Evolutionary conservation across 2,329 filamentous ascomycete genomes (phyloP).

Genomic region (Byssochlamys sp.): DNA sequence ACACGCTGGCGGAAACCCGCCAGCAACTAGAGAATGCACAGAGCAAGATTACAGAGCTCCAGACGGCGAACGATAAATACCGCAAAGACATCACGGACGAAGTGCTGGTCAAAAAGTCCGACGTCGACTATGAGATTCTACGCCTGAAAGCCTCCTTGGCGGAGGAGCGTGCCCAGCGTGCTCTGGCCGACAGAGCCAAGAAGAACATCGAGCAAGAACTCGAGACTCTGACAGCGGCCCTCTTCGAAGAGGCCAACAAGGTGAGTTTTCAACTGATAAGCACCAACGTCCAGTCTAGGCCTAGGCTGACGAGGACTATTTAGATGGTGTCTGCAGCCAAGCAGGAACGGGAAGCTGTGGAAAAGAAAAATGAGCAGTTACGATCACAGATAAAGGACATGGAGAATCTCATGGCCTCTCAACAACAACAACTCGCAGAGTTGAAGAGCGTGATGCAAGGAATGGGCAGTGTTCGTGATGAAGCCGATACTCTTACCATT

Average conservation of each 20-base stretch:
- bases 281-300: not conserved
- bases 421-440: slow-evolving; percentile 85
- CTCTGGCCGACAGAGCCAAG: slow-evolving; percentile 65
- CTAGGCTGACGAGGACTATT: slow-evolving; percentile 7
- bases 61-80: slow-evolving; percentile 59
- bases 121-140: slow-evolving; percentile 63
- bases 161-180: slow-evolving; percentile 57
- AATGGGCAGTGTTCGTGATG: slow-evolving; percentile 62
- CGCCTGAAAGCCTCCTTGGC: slow-evolving; percentile 49
- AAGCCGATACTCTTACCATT: slow-evolving; percentile 59
- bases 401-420: slow-evolving; percentile 72
- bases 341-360: slow-evolving; percentile 67
- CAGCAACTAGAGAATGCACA: slow-evolving; percentile 70
- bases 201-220: slow-evolving; percentile 85
- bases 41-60: slow-evolving; percentile 58
- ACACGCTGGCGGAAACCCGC: slow-evolving; percentile 70
- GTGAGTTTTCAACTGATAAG: slow-evolving; percentile 29
- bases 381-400: slow-evolving; percentile 77
- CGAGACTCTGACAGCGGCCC: slow-evolving; percentile 75
- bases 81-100: slow-evolving; percentile 62
- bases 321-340: slow-evolving; percentile 87
- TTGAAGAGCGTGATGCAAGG: slow-evolving; percentile 87
- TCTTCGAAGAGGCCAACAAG: slow-evolving; percentile 97
- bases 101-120: slow-evolving; percentile 63
- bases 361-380: slow-evolving; percentile 80